Evolutionary conservation across 169 alveolate genomes (phyloP).

Genomic region (Babesia divergens): DNA sequence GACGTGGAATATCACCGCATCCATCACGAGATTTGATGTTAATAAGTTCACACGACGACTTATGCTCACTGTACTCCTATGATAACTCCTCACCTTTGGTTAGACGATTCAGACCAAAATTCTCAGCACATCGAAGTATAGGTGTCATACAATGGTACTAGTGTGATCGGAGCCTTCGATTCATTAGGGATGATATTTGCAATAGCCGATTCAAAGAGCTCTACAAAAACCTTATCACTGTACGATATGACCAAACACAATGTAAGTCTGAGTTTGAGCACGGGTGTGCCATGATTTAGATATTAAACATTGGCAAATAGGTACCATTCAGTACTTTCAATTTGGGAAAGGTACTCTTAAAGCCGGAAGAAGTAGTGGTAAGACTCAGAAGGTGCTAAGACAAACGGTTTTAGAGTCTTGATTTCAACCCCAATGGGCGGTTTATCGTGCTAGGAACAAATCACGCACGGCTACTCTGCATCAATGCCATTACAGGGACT

Average conservation of each 20-base stretch:
- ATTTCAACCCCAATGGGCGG: conserved; percentile 58
- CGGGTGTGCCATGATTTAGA: not conserved
- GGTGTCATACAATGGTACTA: conserved; percentile 23
- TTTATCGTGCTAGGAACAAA: conserved; percentile 42
- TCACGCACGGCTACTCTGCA: conserved; percentile 28
- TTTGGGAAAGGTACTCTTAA: conserved; percentile 18
- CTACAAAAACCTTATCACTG: conserved; percentile 19
- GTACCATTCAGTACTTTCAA: conserved; percentile 51
- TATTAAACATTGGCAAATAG: not conserved
- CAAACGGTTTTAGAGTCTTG: conserved; percentile 27
- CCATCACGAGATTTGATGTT: conserved; percentile 60
- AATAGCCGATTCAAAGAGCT: not conserved
- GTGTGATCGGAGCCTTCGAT: conserved; percentile 55
- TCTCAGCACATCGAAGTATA: not conserved
- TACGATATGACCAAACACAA: conserved; percentile 48
- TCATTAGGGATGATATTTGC: conserved; percentile 42
- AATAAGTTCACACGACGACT: conserved; percentile 10
- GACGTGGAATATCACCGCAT: conserved; percentile 57
- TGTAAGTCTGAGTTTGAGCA: conserved; percentile 11
- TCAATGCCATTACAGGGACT: conserved; percentile 37
- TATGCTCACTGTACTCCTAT: conserved; percentile 22
- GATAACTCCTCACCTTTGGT: conserved; percentile 60
- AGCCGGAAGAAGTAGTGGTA: conserved; percentile 52
- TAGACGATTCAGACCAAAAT: not conserved
- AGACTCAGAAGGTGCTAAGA: not conserved